Conservation (phyloP, 2,329 filamentous ascomycete genomes). For the Calonectria multiphialidica region DNA sequence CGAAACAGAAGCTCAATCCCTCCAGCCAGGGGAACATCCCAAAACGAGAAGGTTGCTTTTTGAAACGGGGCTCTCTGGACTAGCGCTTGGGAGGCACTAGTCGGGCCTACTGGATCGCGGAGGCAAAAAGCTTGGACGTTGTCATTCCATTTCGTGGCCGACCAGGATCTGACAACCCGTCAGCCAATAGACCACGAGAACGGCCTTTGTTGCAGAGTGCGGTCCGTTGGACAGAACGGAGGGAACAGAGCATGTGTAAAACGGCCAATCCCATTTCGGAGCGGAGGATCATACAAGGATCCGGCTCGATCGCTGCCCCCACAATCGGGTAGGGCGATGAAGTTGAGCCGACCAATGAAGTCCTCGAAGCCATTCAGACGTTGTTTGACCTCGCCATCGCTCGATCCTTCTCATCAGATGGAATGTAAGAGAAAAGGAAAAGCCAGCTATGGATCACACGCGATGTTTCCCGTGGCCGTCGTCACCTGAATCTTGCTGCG, state of each 20-base stretch:
- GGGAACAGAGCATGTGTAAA: background rate
- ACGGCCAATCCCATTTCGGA: background rate
- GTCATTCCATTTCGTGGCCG: background rate
- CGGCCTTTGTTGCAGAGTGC: background rate
- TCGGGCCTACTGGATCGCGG: conserved; percentile 11
- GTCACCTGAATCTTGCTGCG: conserved; percentile 18
- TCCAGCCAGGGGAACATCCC: conserved; percentile 2
- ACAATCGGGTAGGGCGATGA: conserved; percentile 4
- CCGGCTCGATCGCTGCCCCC: conserved; percentile 7
- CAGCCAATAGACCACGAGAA: conserved; percentile 17
- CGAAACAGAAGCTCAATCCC: conserved; percentile 5
- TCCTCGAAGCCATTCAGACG: background rate
- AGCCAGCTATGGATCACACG: background rate
- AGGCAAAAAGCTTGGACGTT: background rate
- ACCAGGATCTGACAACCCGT: background rate
- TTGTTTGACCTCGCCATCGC: conserved; percentile 20
- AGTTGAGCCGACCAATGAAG: conserved; percentile 2
- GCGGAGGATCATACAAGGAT: conserved; percentile 12
- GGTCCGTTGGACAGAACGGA: background rate
- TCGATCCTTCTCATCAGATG: conserved; percentile 37
- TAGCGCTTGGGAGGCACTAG: background rate
- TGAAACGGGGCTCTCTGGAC: background rate
- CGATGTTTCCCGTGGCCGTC: conserved; percentile 16
- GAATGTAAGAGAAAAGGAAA: conserved; percentile 25
- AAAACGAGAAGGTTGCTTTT: conserved; percentile 16